A percentile compares a stretch with the other conserved stretches of the same genome.
These are phyloP conservation scores for Bruguiera hainesii DNA, from an alignment of 441 rosid genomes.

Conservation along the genomic window DNA sequence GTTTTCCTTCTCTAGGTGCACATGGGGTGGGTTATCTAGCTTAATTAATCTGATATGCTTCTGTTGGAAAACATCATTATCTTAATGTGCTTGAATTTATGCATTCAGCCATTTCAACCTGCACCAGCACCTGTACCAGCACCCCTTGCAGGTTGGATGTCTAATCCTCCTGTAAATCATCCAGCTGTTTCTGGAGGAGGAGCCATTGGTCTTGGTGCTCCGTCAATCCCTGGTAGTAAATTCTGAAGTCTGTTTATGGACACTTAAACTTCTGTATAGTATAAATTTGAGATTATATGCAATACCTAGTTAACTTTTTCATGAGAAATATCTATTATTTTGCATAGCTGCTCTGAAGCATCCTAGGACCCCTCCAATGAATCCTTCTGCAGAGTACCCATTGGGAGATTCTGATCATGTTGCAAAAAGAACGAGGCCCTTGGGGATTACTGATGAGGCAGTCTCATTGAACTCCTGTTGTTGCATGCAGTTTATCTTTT, in stretches of 20 bases:
- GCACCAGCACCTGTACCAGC: constrained; percentile 25
- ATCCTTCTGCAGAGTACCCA: constrained; percentile 72
- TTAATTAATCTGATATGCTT: background rate
- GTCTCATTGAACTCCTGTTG: constrained; percentile 4
- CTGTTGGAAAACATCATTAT: background rate
- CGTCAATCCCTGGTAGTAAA: constrained; percentile 29
- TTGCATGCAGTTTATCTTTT: constrained; percentile 1
- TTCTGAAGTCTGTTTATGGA: background rate
- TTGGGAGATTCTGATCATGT: constrained; percentile 88
- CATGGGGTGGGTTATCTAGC: constrained; percentile 6
- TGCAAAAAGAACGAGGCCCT: constrained; percentile 78
- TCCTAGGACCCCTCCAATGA: constrained; percentile 92
- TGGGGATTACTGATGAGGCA: constrained; percentile 93
- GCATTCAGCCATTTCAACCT: constrained; percentile 35
- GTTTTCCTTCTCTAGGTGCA: constrained; percentile 5
- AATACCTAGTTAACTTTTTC: constrained; percentile 12
- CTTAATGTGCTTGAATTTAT: constrained; percentile 3
- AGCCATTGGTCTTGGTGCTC: constrained; percentile 24
- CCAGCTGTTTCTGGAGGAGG: constrained; percentile 25
- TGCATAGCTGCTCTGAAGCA: constrained; percentile 80
- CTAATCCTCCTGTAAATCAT: constrained; percentile 30
- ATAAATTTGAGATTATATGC: constrained; percentile 7
- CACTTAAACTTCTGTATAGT: background rate
- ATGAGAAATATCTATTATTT: constrained; percentile 20
- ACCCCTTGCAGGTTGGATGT: constrained; percentile 27